These are phyloP conservation scores for Zelonia costaricensis DNA, from an alignment of 208 protist genomes.

Conservation along the genomic window DNA sequence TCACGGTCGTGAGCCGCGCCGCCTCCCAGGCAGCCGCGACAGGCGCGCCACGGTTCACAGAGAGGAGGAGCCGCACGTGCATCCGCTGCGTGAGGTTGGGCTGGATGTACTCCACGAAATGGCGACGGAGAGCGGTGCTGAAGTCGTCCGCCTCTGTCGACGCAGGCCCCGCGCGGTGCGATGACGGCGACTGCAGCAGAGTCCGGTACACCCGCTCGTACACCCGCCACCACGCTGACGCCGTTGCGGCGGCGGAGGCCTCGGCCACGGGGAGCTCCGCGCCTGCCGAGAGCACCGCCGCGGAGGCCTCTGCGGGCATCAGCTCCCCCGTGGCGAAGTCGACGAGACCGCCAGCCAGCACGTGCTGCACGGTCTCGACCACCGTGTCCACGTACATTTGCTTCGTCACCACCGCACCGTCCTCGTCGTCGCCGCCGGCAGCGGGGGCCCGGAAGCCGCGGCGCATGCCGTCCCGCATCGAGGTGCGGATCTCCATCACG, in stretches of 20 bases:
- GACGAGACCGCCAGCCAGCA: constrained; percentile 64
- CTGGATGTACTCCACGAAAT: constrained; percentile 1
- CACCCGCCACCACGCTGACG: constrained; percentile 20
- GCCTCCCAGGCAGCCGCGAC: constrained; percentile 39
- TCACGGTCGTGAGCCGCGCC: constrained; percentile 37
- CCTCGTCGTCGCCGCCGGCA: not conserved
- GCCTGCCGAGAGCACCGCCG: constrained; percentile 1
- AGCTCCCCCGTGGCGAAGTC: constrained; percentile 65
- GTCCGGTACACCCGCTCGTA: constrained; percentile 28
- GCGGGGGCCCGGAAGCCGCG: not conserved
- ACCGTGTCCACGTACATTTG: constrained; percentile 54
- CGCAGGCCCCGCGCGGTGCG: no score
- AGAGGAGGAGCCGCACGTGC: constrained; percentile 83
- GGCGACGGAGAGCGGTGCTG: not conserved
- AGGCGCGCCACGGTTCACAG: constrained; percentile 58
- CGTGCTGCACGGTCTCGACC: constrained; percentile 58
- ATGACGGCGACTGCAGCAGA: not conserved
- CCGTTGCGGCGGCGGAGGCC: not conserved
- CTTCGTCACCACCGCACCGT: constrained; percentile 32
- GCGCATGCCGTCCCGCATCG: constrained; percentile 64
- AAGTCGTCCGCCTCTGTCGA: not conserved
- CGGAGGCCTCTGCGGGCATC: constrained; percentile 8
- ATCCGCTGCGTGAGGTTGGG: constrained; percentile 21
- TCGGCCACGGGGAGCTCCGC: not conserved
- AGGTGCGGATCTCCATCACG: constrained; percentile 82